A percentile compares a stretch with the other conserved stretches of the same genome.
Conservation (phyloP, 805 yeast genomes). For the Kluyveromyces wickerhamii region DNA sequence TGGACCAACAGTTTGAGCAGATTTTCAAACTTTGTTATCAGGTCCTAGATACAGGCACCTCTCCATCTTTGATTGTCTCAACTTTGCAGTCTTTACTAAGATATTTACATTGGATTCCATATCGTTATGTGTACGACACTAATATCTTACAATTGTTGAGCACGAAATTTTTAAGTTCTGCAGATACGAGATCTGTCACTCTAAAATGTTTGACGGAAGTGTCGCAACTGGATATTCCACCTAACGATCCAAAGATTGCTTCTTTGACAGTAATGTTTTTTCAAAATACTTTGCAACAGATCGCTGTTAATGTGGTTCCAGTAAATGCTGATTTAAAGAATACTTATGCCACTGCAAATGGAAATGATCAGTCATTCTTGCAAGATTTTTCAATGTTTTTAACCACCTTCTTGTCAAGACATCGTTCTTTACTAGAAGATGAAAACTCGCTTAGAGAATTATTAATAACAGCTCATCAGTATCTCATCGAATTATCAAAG, state of each 20-base stretch:
- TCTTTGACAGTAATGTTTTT: conserved; percentile 60
- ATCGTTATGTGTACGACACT: conserved; percentile 83
- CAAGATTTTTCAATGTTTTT: conserved; percentile 93
- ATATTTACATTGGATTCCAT: conserved; percentile 92
- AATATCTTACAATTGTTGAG: conserved; percentile 65
- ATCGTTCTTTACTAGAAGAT: conserved; percentile 54
- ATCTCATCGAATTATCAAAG: conserved; percentile 74
- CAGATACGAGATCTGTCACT: conserved; percentile 74
- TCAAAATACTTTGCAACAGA: conserved; percentile 61
- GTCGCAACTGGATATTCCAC: conserved; percentile 55
- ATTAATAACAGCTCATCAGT: conserved; percentile 65
- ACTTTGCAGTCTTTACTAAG: conserved; percentile 76
- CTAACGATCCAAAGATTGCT: conserved; percentile 34
- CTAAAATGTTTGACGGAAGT: conserved; percentile 92
- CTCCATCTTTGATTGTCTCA: conserved; percentile 73
- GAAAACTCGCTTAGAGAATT: conserved; percentile 49
- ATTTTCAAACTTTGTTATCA: conserved; percentile 90
- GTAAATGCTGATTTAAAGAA: conserved; percentile 59
- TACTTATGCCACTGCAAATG: conserved; percentile 65
- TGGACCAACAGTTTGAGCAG: conserved; percentile 87
- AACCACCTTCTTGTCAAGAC: conserved; percentile 74
- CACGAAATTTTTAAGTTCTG: conserved; percentile 66
- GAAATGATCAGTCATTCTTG: conserved; percentile 85
- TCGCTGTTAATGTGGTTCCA: conserved; percentile 60
- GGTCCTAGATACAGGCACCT: conserved; percentile 82